phyloP scores from a whole-genome alignment of 371 early-diverging fungal species.

The Fennellomyces sp. region DNA sequence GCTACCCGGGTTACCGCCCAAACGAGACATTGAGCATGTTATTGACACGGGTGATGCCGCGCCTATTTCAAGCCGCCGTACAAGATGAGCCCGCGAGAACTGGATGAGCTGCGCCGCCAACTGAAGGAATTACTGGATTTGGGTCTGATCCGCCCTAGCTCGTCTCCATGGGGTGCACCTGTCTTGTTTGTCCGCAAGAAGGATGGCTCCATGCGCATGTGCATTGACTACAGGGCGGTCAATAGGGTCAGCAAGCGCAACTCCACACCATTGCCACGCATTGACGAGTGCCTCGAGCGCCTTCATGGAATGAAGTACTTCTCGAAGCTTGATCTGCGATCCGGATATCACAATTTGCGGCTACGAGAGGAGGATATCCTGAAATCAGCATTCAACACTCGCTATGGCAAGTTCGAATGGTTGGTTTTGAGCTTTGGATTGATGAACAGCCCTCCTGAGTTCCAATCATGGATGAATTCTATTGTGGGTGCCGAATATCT shows the following conservation, averaged over 20 bases:
- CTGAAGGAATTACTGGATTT: slow-evolving; percentile 14
- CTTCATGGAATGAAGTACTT: slow-evolving; percentile 36
- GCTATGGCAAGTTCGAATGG: too few species aligned
- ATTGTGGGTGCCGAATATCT: slow-evolving; percentile 36
- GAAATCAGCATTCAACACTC: too few species aligned
- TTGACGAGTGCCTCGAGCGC: too few species aligned
- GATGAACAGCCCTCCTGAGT: slow-evolving; percentile 17
- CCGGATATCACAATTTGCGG: slow-evolving; percentile 35
- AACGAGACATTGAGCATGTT: slow-evolving; percentile 7
- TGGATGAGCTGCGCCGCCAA: slow-evolving; percentile 21
- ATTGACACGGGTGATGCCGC: slow-evolving; percentile 9
- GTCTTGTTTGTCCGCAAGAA: too few species aligned
- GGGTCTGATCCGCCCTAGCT: slow-evolving; percentile 7
- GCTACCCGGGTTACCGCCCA: slow-evolving; percentile 9
- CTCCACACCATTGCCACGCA: slow-evolving; percentile 37
- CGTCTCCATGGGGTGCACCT: too few species aligned
- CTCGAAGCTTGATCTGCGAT: slow-evolving; percentile 48
- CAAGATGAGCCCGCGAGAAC: slow-evolving; percentile 30
- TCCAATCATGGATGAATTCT: slow-evolving; percentile 41
- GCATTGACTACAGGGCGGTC: slow-evolving; percentile 50
- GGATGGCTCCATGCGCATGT: slow-evolving; percentile 31
- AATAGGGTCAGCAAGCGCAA: slow-evolving; percentile 50
- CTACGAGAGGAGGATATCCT: too few species aligned
- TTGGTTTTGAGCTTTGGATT: too few species aligned
- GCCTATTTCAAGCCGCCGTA: slow-evolving; percentile 15